Evolutionary conservation across 495 filamentous ascomycete species (phyloP), one percentile per base, ranked within the genome.

Genomic region (Annulohypoxylon bovei): DNA sequence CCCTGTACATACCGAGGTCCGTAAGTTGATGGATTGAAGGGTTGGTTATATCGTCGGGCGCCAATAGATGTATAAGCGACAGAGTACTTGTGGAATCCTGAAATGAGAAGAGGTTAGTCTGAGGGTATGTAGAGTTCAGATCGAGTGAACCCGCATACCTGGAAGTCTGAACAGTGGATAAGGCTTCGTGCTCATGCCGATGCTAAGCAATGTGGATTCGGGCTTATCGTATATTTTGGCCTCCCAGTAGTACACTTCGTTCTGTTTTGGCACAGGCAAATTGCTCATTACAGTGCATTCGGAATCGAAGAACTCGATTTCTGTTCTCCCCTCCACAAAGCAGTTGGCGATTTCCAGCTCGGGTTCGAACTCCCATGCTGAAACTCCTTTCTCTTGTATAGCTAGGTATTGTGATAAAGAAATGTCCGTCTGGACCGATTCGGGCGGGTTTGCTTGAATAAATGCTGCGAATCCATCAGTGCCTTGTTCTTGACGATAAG

Each of bases 171-270:
- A 99, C 39, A 98, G 82, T 18, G 95, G 95, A 81, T 98, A 99
- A 8, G 95, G 95, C 75, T 98, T 98, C 16, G 96, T 98, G 9
- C 93, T 90, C 83, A 99, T 90, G 44, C 95, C 95, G 64, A 99
- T 91, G 72, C 90, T 93, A 42, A 99, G 84, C 63, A 92, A 80
- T 0, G 94, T 93, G 14, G 83, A 86, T 35, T 98, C 95, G 3
- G 95, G 95, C 80, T 98, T 98, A 58, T 98, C 96, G 79, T 95
- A 98, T 40, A 99, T 90, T 81, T 99, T 99, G 12, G 95, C 93
- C 76, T 99, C 95, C 95, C 95, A 99, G 78, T 99, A 99, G 75
- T 98, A 98, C 12, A 98, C 94, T 76, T 99, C 95, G 73, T 99
- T 98, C 76, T 99, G 95, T 78, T 99, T 99, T 22, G 95, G 95